phyloP scores from a whole-genome alignment of 129 eudicot genomes.

The Heracleum sosnowskyi region DNA sequence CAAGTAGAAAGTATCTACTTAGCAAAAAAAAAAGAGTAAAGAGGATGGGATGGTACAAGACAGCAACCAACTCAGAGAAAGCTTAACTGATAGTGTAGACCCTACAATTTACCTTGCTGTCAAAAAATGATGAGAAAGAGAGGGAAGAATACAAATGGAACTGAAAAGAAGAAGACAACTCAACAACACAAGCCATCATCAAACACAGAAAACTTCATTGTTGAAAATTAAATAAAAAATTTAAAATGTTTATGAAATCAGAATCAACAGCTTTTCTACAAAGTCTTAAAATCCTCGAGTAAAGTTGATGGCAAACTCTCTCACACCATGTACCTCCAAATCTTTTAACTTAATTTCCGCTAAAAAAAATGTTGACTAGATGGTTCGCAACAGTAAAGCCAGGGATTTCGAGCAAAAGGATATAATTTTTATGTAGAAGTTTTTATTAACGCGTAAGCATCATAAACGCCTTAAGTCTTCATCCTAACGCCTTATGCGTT shows the following conservation, averaged over 20 bases:
- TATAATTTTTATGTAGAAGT: not conserved
- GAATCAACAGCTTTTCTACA: constrained; percentile 17
- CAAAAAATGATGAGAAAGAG: constrained; percentile 17
- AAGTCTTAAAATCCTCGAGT: constrained; percentile 24
- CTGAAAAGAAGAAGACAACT: constrained; percentile 41
- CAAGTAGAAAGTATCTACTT: constrained; percentile 20
- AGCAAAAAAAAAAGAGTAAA: constrained; percentile 13
- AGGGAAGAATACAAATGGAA: constrained; percentile 17
- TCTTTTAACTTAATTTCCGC: not conserved
- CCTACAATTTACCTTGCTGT: constrained; percentile 31
- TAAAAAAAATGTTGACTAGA: not conserved
- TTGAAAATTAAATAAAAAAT: not conserved
- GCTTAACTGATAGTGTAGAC: constrained; percentile 30
- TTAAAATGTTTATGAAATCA: constrained; percentile 16
- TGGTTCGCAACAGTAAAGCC: not conserved
- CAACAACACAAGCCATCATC: constrained; percentile 42
- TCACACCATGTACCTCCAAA: constrained; percentile 7
- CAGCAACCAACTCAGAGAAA: not conserved
- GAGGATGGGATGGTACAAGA: constrained; percentile 1
- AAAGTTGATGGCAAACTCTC: not conserved
- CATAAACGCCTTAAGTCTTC: not conserved
- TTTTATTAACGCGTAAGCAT: not conserved
- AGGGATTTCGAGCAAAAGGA: not conserved
- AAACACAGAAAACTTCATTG: constrained; percentile 53
- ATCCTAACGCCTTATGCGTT: not conserved